Base-by-base conservation (phyloP, 176 grass and related monocot species). In the Elymus sibiricus region DNA sequence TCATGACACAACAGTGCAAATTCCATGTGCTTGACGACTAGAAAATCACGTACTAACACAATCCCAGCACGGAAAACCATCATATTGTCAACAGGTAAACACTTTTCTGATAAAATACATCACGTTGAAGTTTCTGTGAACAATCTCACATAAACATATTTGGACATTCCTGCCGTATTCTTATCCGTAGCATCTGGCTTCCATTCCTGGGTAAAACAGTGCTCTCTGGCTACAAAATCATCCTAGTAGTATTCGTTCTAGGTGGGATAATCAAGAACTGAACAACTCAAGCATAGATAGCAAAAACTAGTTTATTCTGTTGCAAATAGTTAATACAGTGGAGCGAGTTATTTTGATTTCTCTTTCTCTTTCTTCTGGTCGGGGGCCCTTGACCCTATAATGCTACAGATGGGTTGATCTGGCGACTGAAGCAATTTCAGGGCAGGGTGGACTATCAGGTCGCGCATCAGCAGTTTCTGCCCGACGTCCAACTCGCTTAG, bases 371-470 rank as follows among this genome's bases (percentile, higher is more conserved):
- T 76, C 73, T 92, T 95, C 76, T 88, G 62, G 16, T 94, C 93
- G 56, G 90, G 79, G 16, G 81, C 92, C 67, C 91, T 87, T 42
- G 97, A 95, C 87, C 97, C 97, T 37, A 92, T 90, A 70, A 95
- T 89, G 79, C 84, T 94, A 88, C 94, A 98, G 62, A 98, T 77
- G 70, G 93, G 91, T 88, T 94, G 97, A 63, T 95, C 84, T 24
- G 90, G 91, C 32, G 92, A 92, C 42, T 90, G 90, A 76, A 94
- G 88, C 79, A 95, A 65, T 24, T 85, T 83, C 76, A 98, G 77
- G 1, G 82, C 86, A 3, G 97, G 97, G 82, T 98, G 97, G 51
- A 98, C 92, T 70, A 95, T 92, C 55, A 98, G 92, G 75, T 98
- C 88, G 4, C 90, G 90, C 90, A 91, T 94, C 74, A 94, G 14